Conservation (phyloP, 371 early-diverging fungal genomes). For the Nematocida minor region DNA sequence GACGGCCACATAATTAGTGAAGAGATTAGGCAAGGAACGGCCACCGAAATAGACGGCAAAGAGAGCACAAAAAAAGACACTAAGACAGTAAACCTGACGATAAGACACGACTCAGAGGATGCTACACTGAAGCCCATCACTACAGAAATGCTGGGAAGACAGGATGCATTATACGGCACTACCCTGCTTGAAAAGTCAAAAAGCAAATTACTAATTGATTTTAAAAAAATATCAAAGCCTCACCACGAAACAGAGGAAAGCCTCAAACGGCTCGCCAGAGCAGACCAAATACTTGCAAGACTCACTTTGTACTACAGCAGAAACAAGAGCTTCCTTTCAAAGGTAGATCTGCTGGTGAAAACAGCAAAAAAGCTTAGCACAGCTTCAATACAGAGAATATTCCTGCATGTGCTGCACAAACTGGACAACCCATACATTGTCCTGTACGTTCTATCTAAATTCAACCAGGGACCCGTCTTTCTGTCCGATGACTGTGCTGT, state of each 20-base stretch:
- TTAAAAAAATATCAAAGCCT: neutral
- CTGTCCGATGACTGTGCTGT: slow-evolving; percentile 22
- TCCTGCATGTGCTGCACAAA: slow-evolving; percentile 8
- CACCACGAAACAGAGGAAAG: neutral
- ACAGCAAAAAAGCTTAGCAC: neutral
- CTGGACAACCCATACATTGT: slow-evolving; percentile 13
- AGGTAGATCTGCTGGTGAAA: neutral
- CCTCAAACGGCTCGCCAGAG: neutral
- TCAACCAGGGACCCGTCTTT: neutral
- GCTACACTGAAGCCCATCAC: neutral
- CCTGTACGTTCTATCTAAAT: neutral
- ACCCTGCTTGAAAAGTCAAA: neutral
- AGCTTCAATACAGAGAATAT: slow-evolving; percentile 15
- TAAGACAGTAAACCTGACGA: neutral
- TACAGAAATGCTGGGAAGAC: neutral
- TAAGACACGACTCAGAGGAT: neutral
- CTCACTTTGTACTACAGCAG: slow-evolving; percentile 23
- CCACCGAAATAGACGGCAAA: neutral
- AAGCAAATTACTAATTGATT: neutral
- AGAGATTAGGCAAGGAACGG: neutral
- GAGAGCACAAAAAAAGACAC: neutral
- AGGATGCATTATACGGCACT: neutral
- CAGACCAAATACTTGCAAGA: slow-evolving; percentile 15
- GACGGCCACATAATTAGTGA: neutral
- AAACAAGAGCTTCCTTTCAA: slow-evolving; percentile 6